Base-by-base conservation (phyloP, 768 basidiomycete species). In the Podaxis mareebaensis region DNA sequence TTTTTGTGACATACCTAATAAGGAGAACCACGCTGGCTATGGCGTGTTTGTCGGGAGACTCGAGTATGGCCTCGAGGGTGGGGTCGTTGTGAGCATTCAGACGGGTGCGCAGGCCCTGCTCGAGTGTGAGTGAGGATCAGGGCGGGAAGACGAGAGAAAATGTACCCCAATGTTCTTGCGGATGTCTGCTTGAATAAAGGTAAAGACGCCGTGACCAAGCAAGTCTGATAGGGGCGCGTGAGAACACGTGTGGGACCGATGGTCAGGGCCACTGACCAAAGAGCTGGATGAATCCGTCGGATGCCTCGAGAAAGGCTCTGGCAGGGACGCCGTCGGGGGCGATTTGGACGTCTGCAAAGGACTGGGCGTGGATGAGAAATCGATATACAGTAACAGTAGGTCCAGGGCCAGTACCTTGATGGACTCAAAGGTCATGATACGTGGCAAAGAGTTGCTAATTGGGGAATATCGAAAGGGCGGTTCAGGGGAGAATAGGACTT, bases 321-420 rank as follows among this genome's bases (percentile, higher is more conserved):
- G 95, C 93, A 71, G 95, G 88, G 56, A 99, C 86, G 13, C 96
- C 95, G 3, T 80, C 77, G 49, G 85, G 81, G n/a, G 85, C 86
- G 67, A 92, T 79, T 15, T 87, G 83, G 44, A 98, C 92, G 65
- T 96, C 92, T 69, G 84, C 86, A 75, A 92, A 98, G 10, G 93
- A 95, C 95, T 97, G 66, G 28, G 59, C 8, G 13, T 51, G 20
- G 42, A 22, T 22, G 24, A 8, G 24, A n/a, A 20, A 10, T 24
- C 0, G 11, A 22, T 22, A 22, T 22, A 22, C 22, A 22, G 22
- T 22, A 22, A 22, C 22, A 22, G 22, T 22, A 22, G 22, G 22
- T 22, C 22, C 22, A 24, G 12, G 13, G 8, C 26, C 5, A 13
- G 24, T 44, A 61, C 60, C 60, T 53, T 61, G 60, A 61, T 39